Base-by-base conservation (phyloP, 768 basidiomycete genomes). In the Cyathus striatus region DNA sequence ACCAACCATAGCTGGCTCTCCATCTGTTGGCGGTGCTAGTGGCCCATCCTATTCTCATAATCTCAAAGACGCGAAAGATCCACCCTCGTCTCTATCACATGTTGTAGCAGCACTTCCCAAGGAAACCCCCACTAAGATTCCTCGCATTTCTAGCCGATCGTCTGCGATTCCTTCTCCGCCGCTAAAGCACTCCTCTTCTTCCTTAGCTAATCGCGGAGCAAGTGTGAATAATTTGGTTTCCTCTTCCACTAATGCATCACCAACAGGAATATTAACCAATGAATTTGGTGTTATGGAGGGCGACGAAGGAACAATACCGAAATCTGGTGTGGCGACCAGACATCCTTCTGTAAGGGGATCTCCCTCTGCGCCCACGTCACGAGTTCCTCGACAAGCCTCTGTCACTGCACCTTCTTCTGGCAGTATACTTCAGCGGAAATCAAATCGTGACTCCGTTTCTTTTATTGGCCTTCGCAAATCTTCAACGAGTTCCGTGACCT, bases 1-100 rank as follows among this genome's bases (percentile, higher is more conserved):
- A 7, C 92, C 91, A 6, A 93, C 93, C 9, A 95, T 95, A 43
- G 90, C 92, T 23, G 93, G 93, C 23, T 94, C 92, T 3, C 93
- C 93, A 3, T 94, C 92, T 10, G 86, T 91, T 38, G n/a, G n/a
- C n/a, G 86, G 82, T 38, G 79, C 78, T 23, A 72, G 69, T 12
- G 75, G 72, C 33, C 66, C 68, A 12, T 72, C 70, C 41, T 65
- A 62, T 42, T 63, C 67, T 36, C 73, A 73, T 49, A 69, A 61
- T 22, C 53, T 66, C 23, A 81, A 78, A 55, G 83, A 84, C 23
- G 54, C 60, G 7, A 78, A 73, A 51, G 83, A 84, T 43, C 72
- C 65, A 6, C 76, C 77, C 7, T 70, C 72, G n/a, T 69, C 75
- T 9, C 58, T 76, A 30, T 56, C 69, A 43, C 84, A 82, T 50